phyloP scores from a whole-genome alignment of 2,329 filamentous ascomycete species.

The Pseudocercospora crystallina region DNA sequence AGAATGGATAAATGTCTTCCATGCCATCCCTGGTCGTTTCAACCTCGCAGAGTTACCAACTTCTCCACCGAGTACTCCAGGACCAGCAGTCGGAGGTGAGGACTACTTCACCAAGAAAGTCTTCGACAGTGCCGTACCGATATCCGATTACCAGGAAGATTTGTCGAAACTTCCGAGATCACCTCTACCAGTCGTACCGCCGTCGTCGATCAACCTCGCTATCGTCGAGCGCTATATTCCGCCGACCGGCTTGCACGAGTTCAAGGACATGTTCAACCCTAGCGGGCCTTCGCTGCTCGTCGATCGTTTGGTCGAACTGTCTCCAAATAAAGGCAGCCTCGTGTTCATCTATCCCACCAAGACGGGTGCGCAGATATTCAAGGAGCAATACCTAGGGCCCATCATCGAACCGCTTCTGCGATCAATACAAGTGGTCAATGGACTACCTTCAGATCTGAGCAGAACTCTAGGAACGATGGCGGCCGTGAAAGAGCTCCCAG shows the following conservation, averaged over 20 bases:
- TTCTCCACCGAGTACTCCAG: conserved; percentile 62
- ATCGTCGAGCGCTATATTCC: conserved; percentile 67
- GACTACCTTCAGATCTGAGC: conserved; percentile 58
- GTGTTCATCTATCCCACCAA: conserved; percentile 64
- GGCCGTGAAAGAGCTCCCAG: conserved; percentile 54
- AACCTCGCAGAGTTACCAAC: conserved; percentile 61
- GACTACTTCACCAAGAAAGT: conserved; percentile 64
- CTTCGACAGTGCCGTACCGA: conserved; percentile 62
- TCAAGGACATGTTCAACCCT: conserved; percentile 57
- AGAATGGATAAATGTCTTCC: conserved; percentile 64
- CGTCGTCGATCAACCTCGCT: conserved; percentile 59
- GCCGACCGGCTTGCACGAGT: conserved; percentile 59
- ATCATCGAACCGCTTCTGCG: conserved; percentile 62
- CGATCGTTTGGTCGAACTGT: conserved; percentile 61
- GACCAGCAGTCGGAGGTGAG: conserved; percentile 50
- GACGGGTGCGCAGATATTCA: conserved; percentile 58
- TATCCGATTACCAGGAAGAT: conserved; percentile 59
- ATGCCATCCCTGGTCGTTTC: conserved; percentile 63
- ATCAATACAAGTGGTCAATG: conserved; percentile 58
- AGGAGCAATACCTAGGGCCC: conserved; percentile 59
- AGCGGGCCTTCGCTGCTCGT: conserved; percentile 58
- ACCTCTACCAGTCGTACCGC: conserved; percentile 59
- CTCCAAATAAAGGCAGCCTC: conserved; percentile 56
- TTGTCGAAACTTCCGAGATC: conserved; percentile 51
- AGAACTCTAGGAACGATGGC: conserved; percentile 55